These are phyloP conservation scores for Pichia manshurica DNA, from an alignment of 805 yeast species.

Conservation along the genomic window DNA sequence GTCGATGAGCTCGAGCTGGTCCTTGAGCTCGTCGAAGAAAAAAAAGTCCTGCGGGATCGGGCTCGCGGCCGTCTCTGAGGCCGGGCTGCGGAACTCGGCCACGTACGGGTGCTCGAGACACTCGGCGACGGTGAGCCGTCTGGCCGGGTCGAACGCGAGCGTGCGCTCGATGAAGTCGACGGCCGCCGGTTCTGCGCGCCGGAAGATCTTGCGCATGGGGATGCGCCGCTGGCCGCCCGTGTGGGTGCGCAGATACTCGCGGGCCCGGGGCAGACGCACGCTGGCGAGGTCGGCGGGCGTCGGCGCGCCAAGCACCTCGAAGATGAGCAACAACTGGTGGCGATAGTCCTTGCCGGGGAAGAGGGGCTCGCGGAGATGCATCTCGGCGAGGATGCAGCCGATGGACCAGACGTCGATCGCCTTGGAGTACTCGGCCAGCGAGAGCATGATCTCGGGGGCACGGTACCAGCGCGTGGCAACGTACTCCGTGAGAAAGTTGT, in stretches of 20 bases:
- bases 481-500: conserved; percentile 59
- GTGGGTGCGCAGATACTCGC: conserved; percentile 62
- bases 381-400: conserved; percentile 72
- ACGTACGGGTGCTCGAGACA: conserved; percentile 81
- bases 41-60: conserved; percentile 52
- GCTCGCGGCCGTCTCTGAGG: conserved; percentile 59
- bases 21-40: conserved; percentile 49
- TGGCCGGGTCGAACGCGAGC: conserved; percentile 74
- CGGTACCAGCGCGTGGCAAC: conserved; percentile 85
- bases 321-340: conserved; percentile 59
- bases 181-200: conserved; percentile 43
- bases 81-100: conserved; percentile 59
- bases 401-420: conserved; percentile 80
- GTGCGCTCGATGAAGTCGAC: conserved; percentile 64
- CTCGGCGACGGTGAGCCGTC: conserved; percentile 74
- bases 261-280: conserved; percentile 68
- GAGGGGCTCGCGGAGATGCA: conserved; percentile 54
- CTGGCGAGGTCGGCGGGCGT: conserved; percentile 65
- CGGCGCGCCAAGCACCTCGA: conserved; percentile 70
- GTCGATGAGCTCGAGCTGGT: conserved; percentile 43
- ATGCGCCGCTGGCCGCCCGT: conserved; percentile 44
- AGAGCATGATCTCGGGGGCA: conserved; percentile 79
- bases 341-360: conserved; percentile 74
- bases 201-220: conserved; percentile 45
- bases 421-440: conserved; percentile 64